Evolutionary conservation across 345 rosid genomes (phyloP).

Genomic region (Isatis tinctoria): DNA sequence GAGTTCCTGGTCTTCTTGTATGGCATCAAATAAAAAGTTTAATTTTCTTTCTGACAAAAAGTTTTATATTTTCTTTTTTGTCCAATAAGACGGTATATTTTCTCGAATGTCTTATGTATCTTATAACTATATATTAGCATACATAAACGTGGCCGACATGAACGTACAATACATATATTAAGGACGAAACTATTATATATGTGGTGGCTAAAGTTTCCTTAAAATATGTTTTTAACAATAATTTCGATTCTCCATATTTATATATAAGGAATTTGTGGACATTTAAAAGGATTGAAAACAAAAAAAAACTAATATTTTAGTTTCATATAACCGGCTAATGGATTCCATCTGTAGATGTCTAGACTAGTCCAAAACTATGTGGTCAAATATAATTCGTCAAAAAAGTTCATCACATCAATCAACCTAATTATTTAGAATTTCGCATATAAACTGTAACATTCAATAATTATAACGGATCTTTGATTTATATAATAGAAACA

Average conservation of each 20-base stretch:
- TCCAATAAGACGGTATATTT: not conserved
- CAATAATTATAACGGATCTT: not conserved
- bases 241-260: not conserved
- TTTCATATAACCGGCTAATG: not conserved
- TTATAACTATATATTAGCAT: not conserved
- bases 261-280: not conserved
- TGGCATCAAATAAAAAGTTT: not conserved
- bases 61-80: not conserved
- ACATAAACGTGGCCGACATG: conserved; percentile 19
- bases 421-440: not conserved
- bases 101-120: not conserved
- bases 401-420: too few species aligned
- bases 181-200: not conserved
- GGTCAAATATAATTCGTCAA: not conserved
- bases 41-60: too few species aligned
- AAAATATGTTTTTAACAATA: not conserved
- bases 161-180: not conserved
- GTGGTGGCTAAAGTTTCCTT: not conserved
- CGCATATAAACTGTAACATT: not conserved
- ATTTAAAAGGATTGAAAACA: not conserved
- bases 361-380: not conserved
- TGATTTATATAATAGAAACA: not conserved
- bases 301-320: not conserved
- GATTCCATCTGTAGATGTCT: not conserved
- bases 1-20: conserved; percentile 7